Evolutionary conservation across 345 rosid genomes (phyloP).

Genomic region (Moricandia moricandioides): DNA sequence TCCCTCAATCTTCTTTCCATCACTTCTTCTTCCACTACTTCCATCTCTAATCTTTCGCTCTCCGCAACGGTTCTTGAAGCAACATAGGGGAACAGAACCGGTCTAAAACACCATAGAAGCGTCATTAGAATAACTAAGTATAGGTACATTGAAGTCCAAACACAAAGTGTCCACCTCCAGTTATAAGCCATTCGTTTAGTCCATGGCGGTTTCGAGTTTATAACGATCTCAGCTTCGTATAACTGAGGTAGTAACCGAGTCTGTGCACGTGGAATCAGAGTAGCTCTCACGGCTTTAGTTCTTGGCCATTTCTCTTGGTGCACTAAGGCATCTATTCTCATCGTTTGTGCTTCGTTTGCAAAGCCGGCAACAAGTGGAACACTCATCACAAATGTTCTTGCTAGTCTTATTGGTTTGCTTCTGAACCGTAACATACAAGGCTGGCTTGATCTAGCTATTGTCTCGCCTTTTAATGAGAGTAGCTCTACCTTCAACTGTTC

Average conservation of each 20-base stretch:
- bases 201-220: conserved; percentile 67
- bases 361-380: conserved; percentile 61
- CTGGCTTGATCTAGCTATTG: conserved; percentile 56
- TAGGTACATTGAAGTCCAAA: conserved; percentile 54
- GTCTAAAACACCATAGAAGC: conserved; percentile 45
- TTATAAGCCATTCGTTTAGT: conserved; percentile 52
- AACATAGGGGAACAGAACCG: conserved; percentile 42
- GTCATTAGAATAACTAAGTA: conserved; percentile 26
- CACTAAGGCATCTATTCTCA: conserved; percentile 41
- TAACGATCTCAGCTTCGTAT: conserved; percentile 55
- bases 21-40: conserved; percentile 8
- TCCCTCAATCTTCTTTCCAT: conserved; percentile 42
- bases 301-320: conserved; percentile 65
- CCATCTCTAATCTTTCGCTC: conserved; percentile 1
- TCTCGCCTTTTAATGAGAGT: conserved; percentile 44
- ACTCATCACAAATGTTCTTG: conserved; percentile 51
- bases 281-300: conserved; percentile 50
- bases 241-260: conserved; percentile 56
- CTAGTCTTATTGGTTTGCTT: conserved; percentile 62
- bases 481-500: conserved; percentile 67
- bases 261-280: conserved; percentile 64
- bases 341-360: conserved; percentile 62
- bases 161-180: conserved; percentile 78
- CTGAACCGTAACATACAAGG: conserved; percentile 69
- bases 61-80: background rate